phyloP scores from a whole-genome alignment of 768 basidiomycete genomes.

The Podaxis pistillaris region DNA sequence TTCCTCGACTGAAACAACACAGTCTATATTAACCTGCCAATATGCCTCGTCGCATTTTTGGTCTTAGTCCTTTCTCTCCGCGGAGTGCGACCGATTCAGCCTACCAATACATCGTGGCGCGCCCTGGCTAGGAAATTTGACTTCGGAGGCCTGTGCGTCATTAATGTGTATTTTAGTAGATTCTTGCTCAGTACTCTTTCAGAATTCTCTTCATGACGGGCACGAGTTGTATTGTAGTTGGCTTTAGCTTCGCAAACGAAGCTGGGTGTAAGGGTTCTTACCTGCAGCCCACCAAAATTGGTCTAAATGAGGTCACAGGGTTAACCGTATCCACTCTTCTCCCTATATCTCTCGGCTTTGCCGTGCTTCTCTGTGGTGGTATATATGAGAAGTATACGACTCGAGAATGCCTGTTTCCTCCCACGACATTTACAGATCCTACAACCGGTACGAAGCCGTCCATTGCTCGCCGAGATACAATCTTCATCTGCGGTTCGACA shows the following conservation, averaged over 20 bases:
- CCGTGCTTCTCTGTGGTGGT: conserved; percentile 56
- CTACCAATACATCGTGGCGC: conserved; percentile 54
- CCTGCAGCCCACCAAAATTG: conserved; percentile 7
- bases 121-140: conserved; percentile 61
- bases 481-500: conserved; percentile 28
- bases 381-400: conserved; percentile 67
- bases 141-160: conserved; percentile 72
- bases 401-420: conserved; percentile 73
- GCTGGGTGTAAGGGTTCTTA: conserved; percentile 58
- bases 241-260: conserved; percentile 73
- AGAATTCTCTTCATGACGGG: conserved; percentile 76
- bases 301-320: conserved; percentile 46
- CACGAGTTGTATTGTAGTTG: conserved; percentile 71
- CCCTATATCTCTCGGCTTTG: conserved; percentile 54
- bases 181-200: conserved; percentile 16
- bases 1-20: conserved; percentile 16
- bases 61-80: conserved; percentile 63
- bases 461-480: conserved; percentile 10
- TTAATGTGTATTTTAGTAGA: conserved; percentile 11
- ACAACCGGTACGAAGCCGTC: conserved; percentile 50
- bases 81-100: conserved; percentile 43
- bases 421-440: conserved; percentile 54
- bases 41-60: conserved; percentile 59
- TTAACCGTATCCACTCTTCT: conserved; percentile 55
- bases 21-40: conserved; percentile 85